phyloP scores from a whole-genome alignment of 768 basidiomycete species.

The Infundibulicybe gibba region DNA sequence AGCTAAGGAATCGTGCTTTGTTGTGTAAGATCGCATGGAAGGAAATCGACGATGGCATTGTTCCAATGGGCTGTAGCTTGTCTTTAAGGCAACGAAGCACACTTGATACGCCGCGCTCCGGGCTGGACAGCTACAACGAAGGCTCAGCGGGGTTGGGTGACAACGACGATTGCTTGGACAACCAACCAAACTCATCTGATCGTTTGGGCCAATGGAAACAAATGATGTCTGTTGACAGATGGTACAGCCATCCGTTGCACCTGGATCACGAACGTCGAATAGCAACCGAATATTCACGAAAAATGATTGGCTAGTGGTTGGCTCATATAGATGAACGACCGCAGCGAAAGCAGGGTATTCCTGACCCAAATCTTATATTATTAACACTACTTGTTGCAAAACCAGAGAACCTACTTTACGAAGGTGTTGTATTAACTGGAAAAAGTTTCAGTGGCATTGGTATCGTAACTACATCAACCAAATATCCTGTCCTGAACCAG shows the following conservation, averaged over 20 bases:
- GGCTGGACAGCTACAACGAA: constrained; percentile 10
- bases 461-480: constrained; percentile 44
- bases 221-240: constrained; percentile 4
- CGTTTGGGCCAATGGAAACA: constrained; percentile 11
- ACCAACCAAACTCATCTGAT: neutral
- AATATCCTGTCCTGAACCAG: constrained; percentile 37
- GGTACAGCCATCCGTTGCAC: neutral
- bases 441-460: constrained; percentile 30
- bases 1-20: constrained; percentile 42
- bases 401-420: constrained; percentile 24
- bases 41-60: constrained; percentile 16
- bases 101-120: constrained; percentile 10
- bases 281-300: constrained; percentile 40
- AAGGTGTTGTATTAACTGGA: constrained; percentile 31
- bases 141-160: neutral
- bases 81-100: constrained; percentile 8
- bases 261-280: neutral
- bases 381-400: neutral
- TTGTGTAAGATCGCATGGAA: constrained; percentile 21
- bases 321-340: constrained; percentile 44
- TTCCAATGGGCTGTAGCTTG: neutral
- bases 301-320: constrained; percentile 48
- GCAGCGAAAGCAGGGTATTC: constrained; percentile 26
- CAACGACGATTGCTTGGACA: neutral
- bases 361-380: neutral